Conservation (phyloP, 2,329 filamentous ascomycete species). For the Calonectria henricotiae region DNA sequence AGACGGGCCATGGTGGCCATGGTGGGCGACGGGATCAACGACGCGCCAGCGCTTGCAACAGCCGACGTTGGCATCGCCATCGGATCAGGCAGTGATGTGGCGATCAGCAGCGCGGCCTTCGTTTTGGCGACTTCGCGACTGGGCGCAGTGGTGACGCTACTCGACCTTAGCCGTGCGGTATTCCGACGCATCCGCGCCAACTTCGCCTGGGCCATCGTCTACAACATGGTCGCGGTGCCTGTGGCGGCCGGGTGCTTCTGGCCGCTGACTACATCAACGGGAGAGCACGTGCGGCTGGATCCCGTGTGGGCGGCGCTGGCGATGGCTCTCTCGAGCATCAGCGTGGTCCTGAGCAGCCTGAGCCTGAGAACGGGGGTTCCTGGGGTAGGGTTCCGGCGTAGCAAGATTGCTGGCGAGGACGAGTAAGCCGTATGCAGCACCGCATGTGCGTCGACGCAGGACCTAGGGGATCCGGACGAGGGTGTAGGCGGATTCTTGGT, state of each 20-base stretch:
- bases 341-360: slow-evolving; percentile 88
- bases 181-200: slow-evolving; percentile 88
- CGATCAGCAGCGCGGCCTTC: slow-evolving; percentile 86
- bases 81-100: slow-evolving; percentile 87
- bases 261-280: slow-evolving; percentile 64
- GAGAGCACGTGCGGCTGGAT: slow-evolving; percentile 76
- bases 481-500: not conserved
- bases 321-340: slow-evolving; percentile 94
- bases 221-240: slow-evolving; percentile 85
- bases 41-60: slow-evolving; percentile 84
- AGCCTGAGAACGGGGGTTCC: slow-evolving; percentile 72
- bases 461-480: not conserved
- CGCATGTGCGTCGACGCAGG: not conserved
- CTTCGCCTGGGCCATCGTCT: slow-evolving; percentile 88
- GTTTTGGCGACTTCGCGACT: slow-evolving; percentile 84
- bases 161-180: slow-evolving; percentile 80
- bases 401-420: slow-evolving; percentile 38
- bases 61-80: slow-evolving; percentile 91
- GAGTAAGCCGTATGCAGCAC: not conserved
- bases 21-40: slow-evolving; percentile 92
- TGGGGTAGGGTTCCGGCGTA: slow-evolving; percentile 62
- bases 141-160: slow-evolving; percentile 79
- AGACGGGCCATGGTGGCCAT: slow-evolving; percentile 79
- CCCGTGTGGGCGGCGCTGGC: slow-evolving; percentile 91
- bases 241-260: slow-evolving; percentile 87